Conservation (phyloP, 306 rosid genomes). For the Purshia tridentata region DNA sequence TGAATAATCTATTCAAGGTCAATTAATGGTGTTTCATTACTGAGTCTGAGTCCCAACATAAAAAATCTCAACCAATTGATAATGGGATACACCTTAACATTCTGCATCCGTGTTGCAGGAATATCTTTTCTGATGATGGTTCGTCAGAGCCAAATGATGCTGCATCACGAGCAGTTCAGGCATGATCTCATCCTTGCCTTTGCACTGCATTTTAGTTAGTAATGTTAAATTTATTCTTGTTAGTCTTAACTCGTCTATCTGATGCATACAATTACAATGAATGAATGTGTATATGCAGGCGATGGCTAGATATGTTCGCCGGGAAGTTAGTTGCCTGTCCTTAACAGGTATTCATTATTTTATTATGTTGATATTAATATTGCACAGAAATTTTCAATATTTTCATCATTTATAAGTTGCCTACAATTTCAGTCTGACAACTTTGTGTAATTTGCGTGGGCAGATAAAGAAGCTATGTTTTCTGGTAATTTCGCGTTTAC, state of each 20-base stretch:
- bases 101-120: slow-evolving; percentile 47
- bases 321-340: slow-evolving; percentile 77
- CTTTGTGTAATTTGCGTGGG: slow-evolving; percentile 38
- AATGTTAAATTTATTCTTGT: neutral
- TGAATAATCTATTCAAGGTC: neutral
- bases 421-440: slow-evolving; percentile 25
- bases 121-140: slow-evolving; percentile 86
- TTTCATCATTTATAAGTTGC: neutral
- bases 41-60: neutral
- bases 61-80: neutral
- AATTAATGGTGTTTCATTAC: neutral
- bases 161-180: slow-evolving; percentile 71
- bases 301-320: slow-evolving; percentile 78
- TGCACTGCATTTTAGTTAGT: neutral
- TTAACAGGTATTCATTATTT: slow-evolving; percentile 59
- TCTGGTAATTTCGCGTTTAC: slow-evolving; percentile 86
- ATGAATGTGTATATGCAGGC: slow-evolving; percentile 50
- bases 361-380: neutral
- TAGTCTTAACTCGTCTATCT: neutral
- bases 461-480: slow-evolving; percentile 77
- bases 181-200: slow-evolving; percentile 22
- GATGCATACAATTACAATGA: slow-evolving; percentile 14
- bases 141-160: slow-evolving; percentile 51
- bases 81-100: neutral
- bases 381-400: neutral